Evolutionary conservation across 805 yeast genomes (phyloP).

Genomic region (Starmera amethionina): DNA sequence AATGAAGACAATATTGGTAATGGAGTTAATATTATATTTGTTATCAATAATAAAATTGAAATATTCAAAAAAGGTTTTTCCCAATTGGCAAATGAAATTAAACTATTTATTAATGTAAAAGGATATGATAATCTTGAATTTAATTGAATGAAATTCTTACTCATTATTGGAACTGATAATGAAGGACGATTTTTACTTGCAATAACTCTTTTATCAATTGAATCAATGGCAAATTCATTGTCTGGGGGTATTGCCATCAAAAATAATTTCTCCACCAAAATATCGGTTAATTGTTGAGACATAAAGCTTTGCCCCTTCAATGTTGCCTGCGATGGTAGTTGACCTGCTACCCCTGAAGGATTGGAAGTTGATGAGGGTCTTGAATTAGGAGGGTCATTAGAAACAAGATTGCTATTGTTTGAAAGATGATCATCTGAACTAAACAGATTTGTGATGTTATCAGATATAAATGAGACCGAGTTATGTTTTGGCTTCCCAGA

Average conservation of each 20-base stretch:
- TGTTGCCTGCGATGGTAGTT: too few relatives aligned
- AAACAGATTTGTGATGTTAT: too few relatives aligned
- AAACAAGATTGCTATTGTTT: too few relatives aligned
- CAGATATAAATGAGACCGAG: neutral
- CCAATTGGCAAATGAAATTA: slow-evolving; percentile 55
- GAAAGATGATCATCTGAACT: too few relatives aligned
- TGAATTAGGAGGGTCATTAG: too few relatives aligned
- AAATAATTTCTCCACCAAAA: slow-evolving; percentile 60
- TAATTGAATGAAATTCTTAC: slow-evolving; percentile 53
- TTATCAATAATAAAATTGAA: slow-evolving; percentile 38
- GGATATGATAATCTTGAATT: slow-evolving; percentile 54
- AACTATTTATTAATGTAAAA: slow-evolving; percentile 49
- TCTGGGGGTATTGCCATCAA: slow-evolving; percentile 65
- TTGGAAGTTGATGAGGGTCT: too few relatives aligned
- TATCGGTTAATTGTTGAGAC: slow-evolving; percentile 41
- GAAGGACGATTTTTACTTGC: slow-evolving; percentile 59
- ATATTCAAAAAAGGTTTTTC: slow-evolving; percentile 50
- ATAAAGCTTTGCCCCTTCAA: neutral
- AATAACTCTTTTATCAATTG: slow-evolving; percentile 43
- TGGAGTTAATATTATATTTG: slow-evolving; percentile 55
- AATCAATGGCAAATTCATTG: slow-evolving; percentile 32
- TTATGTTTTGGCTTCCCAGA: neutral
- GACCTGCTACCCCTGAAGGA: too few relatives aligned
- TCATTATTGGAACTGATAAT: slow-evolving; percentile 59
- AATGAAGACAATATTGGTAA: slow-evolving; percentile 35